Conservation (phyloP, 2,329 filamentous ascomycete genomes). For the Juglanconis juglandina region DNA sequence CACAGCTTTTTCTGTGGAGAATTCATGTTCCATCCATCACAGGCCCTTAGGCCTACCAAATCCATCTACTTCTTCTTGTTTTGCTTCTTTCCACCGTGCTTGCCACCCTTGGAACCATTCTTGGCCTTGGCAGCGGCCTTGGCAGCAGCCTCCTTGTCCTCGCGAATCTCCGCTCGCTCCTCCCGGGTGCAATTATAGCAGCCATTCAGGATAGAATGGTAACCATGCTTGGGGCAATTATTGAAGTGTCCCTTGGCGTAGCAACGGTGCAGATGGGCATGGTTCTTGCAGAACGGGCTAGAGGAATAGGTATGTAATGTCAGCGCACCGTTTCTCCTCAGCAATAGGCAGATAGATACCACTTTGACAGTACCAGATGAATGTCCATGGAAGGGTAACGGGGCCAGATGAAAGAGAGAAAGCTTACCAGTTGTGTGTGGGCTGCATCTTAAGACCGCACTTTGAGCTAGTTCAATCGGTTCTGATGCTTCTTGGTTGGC, state of each 20-base stretch:
- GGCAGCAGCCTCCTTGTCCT: not conserved
- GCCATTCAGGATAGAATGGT: not conserved
- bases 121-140: not conserved
- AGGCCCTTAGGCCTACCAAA: too few relatives aligned
- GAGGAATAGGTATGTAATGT: not conserved
- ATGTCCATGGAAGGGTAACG: too few relatives aligned
- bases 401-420: too few relatives aligned
- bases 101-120: not conserved
- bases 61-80: too few relatives aligned
- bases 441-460: not conserved
- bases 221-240: not conserved
- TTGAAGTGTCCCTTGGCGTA: not conserved
- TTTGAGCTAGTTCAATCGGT: too few relatives aligned
- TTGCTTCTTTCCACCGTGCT: not conserved
- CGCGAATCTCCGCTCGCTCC: not conserved
- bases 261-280: constrained; percentile 2
- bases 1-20: too few relatives aligned
- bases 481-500: too few relatives aligned
- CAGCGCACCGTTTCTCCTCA: not conserved
- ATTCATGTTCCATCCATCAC: too few relatives aligned
- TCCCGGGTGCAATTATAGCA: not conserved
- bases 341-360: too few relatives aligned
- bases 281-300: not conserved
- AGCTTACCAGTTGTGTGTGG: not conserved
- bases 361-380: too few relatives aligned